These are phyloP conservation scores for Hericium coralloides DNA, from an alignment of 768 basidiomycete species.

Conservation along the genomic window DNA sequence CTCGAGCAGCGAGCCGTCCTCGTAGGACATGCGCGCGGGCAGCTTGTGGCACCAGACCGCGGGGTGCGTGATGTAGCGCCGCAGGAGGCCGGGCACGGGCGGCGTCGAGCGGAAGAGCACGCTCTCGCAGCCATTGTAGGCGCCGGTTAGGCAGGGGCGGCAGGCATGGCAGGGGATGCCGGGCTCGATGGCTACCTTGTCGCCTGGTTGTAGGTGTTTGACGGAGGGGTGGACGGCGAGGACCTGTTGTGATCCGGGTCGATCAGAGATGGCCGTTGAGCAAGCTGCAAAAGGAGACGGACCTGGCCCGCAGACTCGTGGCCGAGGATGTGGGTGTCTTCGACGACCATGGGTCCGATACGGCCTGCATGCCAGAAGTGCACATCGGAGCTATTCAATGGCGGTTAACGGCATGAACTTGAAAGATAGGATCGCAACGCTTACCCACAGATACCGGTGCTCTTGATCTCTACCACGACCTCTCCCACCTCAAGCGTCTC, in stretches of 20 bases:
- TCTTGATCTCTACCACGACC: slow-evolving; percentile 55
- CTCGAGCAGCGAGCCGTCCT: slow-evolving; percentile 62
- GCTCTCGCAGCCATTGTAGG: slow-evolving; percentile 49
- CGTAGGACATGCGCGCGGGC: slow-evolving; percentile 52
- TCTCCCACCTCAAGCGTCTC: slow-evolving; percentile 31
- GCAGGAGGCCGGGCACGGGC: slow-evolving; percentile 32
- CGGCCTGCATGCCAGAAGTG: slow-evolving; percentile 69
- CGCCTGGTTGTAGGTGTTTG: slow-evolving; percentile 29
- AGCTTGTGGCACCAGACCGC: slow-evolving; percentile 44
- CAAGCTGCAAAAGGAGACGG: not conserved
- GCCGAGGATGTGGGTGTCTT: slow-evolving; percentile 41
- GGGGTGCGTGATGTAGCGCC: slow-evolving; percentile 12
- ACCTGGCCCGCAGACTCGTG: slow-evolving; percentile 67
- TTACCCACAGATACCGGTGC: slow-evolving; percentile 64
- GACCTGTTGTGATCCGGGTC: not conserved
- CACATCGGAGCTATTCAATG: slow-evolving; percentile 49
- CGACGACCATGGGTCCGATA: slow-evolving; percentile 62
- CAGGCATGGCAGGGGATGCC: slow-evolving; percentile 63
- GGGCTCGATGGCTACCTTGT: slow-evolving; percentile 61
- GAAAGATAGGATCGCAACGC: slow-evolving; percentile 10
- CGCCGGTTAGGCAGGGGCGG: slow-evolving; percentile 51
- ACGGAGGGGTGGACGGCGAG: slow-evolving; percentile 5
- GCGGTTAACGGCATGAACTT: not conserved
- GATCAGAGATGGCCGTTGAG: not conserved
- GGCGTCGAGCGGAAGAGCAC: slow-evolving; percentile 66